These are phyloP conservation scores for Enterocytospora artemiae DNA, from an alignment of 371 early-diverging fungal species.

Conservation along the genomic window DNA sequence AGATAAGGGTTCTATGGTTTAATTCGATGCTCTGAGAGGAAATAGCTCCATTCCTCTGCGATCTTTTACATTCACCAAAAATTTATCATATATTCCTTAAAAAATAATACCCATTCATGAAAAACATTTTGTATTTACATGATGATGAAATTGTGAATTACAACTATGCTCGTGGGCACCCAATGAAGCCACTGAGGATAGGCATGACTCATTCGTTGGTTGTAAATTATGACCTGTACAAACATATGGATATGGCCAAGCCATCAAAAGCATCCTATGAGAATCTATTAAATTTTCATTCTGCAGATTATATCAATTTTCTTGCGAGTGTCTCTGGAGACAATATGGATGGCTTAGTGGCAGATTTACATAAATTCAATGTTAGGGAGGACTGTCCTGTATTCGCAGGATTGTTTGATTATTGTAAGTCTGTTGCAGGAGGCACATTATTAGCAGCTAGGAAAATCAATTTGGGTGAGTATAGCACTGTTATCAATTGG, in stretches of 20 bases:
- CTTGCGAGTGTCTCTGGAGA: constrained; percentile 80
- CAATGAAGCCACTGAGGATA: constrained; percentile 59
- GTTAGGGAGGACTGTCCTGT: constrained; percentile 73
- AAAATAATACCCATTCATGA: constrained; percentile 7
- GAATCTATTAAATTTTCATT: constrained; percentile 93
- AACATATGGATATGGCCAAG: constrained; percentile 59
- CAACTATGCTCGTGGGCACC: constrained; percentile 58
- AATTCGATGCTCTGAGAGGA: not conserved
- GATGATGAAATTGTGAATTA: constrained; percentile 54
- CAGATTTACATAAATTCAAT: constrained; percentile 71
- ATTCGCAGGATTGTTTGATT: constrained; percentile 86
- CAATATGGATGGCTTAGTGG: constrained; percentile 67
- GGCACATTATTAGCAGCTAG: constrained; percentile 80
- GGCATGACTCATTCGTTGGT: constrained; percentile 57
- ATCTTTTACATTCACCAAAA: not conserved
- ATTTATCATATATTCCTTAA: not conserved
- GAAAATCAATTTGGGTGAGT: constrained; percentile 64
- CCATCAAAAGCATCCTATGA: constrained; percentile 73
- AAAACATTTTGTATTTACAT: constrained; percentile 55
- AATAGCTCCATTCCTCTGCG: not conserved
- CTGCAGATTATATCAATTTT: constrained; percentile 95
- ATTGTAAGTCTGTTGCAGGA: constrained; percentile 77
- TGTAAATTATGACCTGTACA: constrained; percentile 53
- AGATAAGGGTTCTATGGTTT: no score
- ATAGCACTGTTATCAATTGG: constrained; percentile 81